A percentile compares a stretch with the other conserved stretches of the same genome.
Conservation (phyloP, 116 monocot species). For the Thalassia testudinum region DNA sequence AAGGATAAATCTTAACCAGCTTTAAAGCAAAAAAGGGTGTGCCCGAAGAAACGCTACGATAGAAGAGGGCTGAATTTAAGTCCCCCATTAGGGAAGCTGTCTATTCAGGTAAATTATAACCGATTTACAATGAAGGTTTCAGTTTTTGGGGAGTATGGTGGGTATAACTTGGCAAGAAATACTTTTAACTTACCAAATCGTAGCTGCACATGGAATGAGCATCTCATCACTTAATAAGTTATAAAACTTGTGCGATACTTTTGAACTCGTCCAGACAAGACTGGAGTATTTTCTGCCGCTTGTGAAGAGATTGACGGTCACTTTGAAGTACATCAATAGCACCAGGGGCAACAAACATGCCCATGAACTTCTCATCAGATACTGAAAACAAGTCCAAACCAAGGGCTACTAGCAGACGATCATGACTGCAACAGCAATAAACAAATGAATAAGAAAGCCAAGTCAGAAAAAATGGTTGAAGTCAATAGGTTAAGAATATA, state of each 20-base stretch:
- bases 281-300: constrained; percentile 70
- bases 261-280: constrained; percentile 94
- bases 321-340: constrained; percentile 64
- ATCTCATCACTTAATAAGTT: neutral
- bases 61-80: too few relatives aligned
- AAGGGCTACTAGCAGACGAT: constrained; percentile 55
- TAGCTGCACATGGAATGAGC: too few relatives aligned
- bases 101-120: too few relatives aligned
- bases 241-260: constrained; percentile 35
- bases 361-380: constrained; percentile 85
- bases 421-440: constrained; percentile 29
- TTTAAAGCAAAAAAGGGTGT: too few relatives aligned
- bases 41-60: too few relatives aligned
- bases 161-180: too few relatives aligned
- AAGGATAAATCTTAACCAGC: too few relatives aligned
- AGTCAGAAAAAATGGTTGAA: neutral
- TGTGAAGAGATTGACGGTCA: constrained; percentile 57
- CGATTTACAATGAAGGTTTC: too few relatives aligned
- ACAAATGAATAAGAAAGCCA: neutral
- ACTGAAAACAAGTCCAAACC: constrained; percentile 82
- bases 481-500: neutral
- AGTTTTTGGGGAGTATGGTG: too few relatives aligned
- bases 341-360: constrained; percentile 94
- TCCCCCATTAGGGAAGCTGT: too few relatives aligned
- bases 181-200: too few relatives aligned